Conservation (phyloP, 495 filamentous ascomycete genomes). For the Corynascus novoguineensis region DNA sequence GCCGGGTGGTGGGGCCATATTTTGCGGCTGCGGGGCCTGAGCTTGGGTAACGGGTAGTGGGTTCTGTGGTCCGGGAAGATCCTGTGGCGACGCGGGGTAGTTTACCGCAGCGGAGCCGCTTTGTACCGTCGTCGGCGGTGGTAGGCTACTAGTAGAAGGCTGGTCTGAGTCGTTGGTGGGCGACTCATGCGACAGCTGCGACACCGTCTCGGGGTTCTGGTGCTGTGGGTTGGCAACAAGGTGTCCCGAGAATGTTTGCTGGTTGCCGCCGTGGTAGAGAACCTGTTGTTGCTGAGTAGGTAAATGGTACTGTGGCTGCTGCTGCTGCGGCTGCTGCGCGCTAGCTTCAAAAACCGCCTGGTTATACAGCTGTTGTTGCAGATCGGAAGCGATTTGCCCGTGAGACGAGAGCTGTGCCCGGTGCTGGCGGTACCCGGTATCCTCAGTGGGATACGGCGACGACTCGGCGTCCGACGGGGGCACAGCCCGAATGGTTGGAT, state of each 20-base stretch:
- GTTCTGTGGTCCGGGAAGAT: constrained; percentile 28
- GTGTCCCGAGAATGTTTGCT: constrained; percentile 30
- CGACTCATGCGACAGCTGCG: constrained; percentile 60
- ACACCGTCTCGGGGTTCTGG: constrained; percentile 49
- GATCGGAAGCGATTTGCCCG: constrained; percentile 21
- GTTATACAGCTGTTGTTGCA: constrained; percentile 33
- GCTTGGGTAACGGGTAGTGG: constrained; percentile 26
- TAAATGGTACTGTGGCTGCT: constrained; percentile 29
- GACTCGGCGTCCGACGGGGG: constrained; percentile 29
- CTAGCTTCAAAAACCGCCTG: constrained; percentile 24
- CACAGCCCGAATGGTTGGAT: constrained; percentile 39
- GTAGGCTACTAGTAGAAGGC: constrained; percentile 35
- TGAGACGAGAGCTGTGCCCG: constrained; percentile 37
- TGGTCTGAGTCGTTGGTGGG: constrained; percentile 43
- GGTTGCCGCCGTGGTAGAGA: constrained; percentile 34
- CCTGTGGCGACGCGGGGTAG: constrained; percentile 33
- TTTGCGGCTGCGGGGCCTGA: constrained; percentile 35
- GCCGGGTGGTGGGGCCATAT: constrained; percentile 48
- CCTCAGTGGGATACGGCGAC: constrained; percentile 40
- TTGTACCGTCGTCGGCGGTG: constrained; percentile 28
- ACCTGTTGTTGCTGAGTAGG: constrained; percentile 25
- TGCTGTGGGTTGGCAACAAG: constrained; percentile 38
- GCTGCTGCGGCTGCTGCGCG: constrained; percentile 18
- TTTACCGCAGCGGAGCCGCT: constrained; percentile 31
- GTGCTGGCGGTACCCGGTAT: constrained; percentile 38